Evolutionary conservation across 345 rosid species (phyloP).

Genomic region (Iberis pinnata): DNA sequence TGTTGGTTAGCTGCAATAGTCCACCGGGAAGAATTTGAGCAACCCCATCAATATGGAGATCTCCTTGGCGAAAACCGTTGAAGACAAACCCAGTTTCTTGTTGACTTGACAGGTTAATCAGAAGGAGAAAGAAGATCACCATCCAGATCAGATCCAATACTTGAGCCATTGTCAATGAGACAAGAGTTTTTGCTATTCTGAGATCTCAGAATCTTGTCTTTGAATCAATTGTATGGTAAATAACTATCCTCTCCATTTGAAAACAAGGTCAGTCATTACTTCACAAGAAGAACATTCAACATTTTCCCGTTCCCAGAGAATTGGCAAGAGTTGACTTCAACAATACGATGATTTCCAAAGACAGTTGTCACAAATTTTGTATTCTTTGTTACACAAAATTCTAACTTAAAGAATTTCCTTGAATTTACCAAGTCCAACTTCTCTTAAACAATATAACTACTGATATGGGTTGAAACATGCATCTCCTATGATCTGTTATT

Average conservation of each 20-base stretch:
- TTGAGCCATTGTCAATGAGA: constrained; percentile 20
- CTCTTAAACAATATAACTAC: constrained; percentile 4
- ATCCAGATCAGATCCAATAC: constrained; percentile 23
- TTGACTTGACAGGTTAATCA: constrained; percentile 27
- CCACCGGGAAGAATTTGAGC: constrained; percentile 44
- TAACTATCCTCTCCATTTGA: constrained; percentile 10
- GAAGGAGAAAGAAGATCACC: constrained; percentile 19
- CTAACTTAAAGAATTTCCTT: constrained; percentile 18
- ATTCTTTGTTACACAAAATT: not conserved
- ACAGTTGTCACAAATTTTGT: constrained; percentile 17
- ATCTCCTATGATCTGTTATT: not conserved
- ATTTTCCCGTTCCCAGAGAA: constrained; percentile 5
- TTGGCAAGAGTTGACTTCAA: constrained; percentile 24
- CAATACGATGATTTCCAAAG: constrained; percentile 9
- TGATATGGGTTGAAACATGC: constrained; percentile 12
- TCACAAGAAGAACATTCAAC: constrained; percentile 15
- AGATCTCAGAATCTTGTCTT: constrained; percentile 2
- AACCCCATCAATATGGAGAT: constrained; percentile 31
- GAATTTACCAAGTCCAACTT: constrained; percentile 15
- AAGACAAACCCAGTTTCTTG: constrained; percentile 33
- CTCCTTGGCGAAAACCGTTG: constrained; percentile 41
- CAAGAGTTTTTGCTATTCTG: constrained; percentile 7
- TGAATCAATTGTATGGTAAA: constrained; percentile 3
- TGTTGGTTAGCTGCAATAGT: constrained; percentile 49
- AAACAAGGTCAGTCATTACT: constrained; percentile 11